Conservation (phyloP, 768 basidiomycete genomes). For the Dacryopinax primogenitus region DNA sequence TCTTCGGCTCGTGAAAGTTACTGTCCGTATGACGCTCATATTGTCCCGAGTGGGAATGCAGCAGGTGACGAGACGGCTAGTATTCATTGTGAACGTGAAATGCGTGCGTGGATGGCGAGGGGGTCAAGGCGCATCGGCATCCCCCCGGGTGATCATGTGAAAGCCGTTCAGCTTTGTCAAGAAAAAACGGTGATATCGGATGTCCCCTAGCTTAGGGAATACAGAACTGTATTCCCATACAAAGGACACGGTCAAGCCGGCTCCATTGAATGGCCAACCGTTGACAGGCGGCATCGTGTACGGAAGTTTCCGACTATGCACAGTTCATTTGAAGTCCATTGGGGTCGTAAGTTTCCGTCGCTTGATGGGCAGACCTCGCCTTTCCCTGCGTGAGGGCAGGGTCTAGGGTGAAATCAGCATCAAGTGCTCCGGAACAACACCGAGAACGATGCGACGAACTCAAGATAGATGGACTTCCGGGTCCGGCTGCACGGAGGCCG, state of each 20-base stretch:
- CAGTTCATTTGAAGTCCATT: neutral
- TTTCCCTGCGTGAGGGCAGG: neutral
- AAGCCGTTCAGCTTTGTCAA: neutral
- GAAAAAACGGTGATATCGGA: neutral
- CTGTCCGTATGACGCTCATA: neutral
- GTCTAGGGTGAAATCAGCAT: neutral
- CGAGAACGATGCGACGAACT: neutral
- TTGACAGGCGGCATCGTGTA: neutral
- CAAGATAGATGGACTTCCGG: slow-evolving; percentile 7
- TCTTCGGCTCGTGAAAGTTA: neutral
- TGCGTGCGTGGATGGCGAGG: neutral
- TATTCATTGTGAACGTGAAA: neutral
- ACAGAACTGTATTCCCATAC: neutral
- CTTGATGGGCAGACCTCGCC: neutral
- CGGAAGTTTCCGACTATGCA: neutral
- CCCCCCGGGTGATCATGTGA: neutral
- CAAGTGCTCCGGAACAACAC: neutral
- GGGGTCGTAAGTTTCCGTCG: no score
- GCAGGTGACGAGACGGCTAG: neutral
- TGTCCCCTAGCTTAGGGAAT: neutral
- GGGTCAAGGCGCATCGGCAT: slow-evolving; percentile 2
- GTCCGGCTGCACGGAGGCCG: neutral
- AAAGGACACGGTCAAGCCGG: neutral
- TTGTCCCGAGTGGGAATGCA: neutral
- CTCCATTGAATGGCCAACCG: neutral